These are phyloP conservation scores for Emericellopsis terricola DNA, from an alignment of 495 filamentous ascomycete genomes.

Conservation along the genomic window DNA sequence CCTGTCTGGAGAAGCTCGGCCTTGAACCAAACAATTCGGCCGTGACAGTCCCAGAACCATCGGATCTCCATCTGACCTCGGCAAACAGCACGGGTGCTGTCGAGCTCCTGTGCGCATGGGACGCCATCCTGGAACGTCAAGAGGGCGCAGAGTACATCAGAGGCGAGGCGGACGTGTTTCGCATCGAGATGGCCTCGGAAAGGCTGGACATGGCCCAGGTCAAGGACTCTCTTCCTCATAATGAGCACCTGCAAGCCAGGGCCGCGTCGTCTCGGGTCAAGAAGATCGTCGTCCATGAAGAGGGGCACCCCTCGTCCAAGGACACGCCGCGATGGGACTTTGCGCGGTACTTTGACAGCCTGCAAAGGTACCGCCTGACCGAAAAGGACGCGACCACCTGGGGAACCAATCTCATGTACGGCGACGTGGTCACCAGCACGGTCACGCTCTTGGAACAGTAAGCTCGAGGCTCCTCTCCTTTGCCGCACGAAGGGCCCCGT, in stretches of 20 bases:
- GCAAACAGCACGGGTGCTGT: conserved; percentile 41
- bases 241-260: conserved; percentile 60
- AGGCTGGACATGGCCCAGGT: conserved; percentile 35
- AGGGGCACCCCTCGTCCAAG: conserved; percentile 48
- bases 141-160: conserved; percentile 58
- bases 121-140: conserved; percentile 49
- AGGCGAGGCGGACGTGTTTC: conserved; percentile 74
- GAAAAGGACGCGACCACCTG: conserved; percentile 39
- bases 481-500: too few relatives aligned
- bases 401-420: conserved; percentile 68
- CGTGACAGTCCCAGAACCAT: conserved; percentile 61
- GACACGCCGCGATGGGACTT: conserved; percentile 86
- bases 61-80: conserved; percentile 69
- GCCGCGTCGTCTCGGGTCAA: conserved; percentile 60
- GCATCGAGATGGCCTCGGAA: conserved; percentile 41
- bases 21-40: conserved; percentile 53
- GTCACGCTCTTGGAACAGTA: conserved; percentile 91
- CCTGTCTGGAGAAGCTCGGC: conserved; percentile 67
- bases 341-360: conserved; percentile 53
- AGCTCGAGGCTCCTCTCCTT: conserved; percentile 7
- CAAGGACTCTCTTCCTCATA: conserved; percentile 18
- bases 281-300: conserved; percentile 49
- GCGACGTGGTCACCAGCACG: conserved; percentile 84
- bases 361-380: conserved; percentile 44
- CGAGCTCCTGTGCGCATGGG: conserved; percentile 45